phyloP scores from a whole-genome alignment of 2,329 filamentous ascomycete genomes.

The Ophiocordyceps sinensis region DNA sequence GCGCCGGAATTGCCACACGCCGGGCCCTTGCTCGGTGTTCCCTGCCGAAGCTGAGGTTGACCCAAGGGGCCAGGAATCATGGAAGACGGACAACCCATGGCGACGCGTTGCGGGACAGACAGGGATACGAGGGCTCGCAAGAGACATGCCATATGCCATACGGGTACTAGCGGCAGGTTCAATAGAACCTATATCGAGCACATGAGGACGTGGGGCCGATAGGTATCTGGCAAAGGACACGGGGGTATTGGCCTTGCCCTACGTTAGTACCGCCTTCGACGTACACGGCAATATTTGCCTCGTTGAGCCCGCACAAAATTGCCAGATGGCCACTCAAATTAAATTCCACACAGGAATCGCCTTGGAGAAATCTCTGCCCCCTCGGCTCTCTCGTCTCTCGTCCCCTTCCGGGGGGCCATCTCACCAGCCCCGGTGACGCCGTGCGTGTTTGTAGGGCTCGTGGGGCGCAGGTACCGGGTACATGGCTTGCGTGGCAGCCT shows the following conservation, averaged over 20 bases:
- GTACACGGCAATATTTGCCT: not conserved
- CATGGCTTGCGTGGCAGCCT: not conserved
- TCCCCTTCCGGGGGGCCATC: constrained; percentile 1
- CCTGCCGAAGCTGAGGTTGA: not conserved
- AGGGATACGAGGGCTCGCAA: not conserved
- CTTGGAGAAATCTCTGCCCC: not conserved
- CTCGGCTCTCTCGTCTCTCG: not conserved
- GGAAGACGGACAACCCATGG: not conserved
- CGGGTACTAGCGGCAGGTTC: too few relatives aligned
- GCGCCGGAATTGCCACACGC: too few relatives aligned
- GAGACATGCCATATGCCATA: too few relatives aligned
- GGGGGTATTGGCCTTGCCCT: too few relatives aligned
- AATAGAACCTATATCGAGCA: too few relatives aligned
- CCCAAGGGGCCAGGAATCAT: not conserved
- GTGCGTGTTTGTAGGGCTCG: not conserved
- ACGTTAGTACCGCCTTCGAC: too few relatives aligned
- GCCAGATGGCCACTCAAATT: constrained; percentile 1
- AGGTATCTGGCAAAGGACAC: too few relatives aligned
- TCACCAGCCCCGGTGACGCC: constrained; percentile 1
- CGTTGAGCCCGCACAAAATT: constrained; percentile 2
- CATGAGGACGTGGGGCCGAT: too few relatives aligned
- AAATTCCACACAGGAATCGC: constrained; percentile 2
- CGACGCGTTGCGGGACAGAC: not conserved
- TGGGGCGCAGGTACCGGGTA: not conserved
- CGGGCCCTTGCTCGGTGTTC: too few relatives aligned